phyloP scores from a whole-genome alignment of 2,329 filamentous ascomycete genomes.

The Penicillium sp. region DNA sequence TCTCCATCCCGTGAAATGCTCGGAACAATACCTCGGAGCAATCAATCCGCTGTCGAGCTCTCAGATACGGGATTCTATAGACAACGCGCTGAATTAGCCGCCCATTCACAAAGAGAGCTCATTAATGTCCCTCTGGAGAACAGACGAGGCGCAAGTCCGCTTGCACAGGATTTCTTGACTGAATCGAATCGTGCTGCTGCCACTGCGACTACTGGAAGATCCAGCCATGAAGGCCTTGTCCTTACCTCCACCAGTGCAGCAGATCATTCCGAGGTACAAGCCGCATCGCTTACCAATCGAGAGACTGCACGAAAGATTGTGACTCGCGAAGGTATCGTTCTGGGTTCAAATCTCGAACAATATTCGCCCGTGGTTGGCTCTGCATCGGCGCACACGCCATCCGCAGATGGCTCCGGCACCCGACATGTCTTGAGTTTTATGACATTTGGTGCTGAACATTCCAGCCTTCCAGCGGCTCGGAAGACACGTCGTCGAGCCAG shows the following conservation, averaged over 20 bases:
- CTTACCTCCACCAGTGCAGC: background rate
- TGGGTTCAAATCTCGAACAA: constrained; percentile 23
- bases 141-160: constrained; percentile 5
- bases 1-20: background rate
- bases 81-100: constrained; percentile 22
- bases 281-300: background rate
- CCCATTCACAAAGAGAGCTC: constrained; percentile 20
- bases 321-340: constrained; percentile 23
- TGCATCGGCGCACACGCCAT: background rate
- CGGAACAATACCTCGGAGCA: background rate
- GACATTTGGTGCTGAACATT: constrained; percentile 12
- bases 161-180: background rate
- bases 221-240: too few relatives aligned
- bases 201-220: too few relatives aligned
- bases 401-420: background rate
- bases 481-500: background rate
- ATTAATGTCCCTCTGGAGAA: constrained; percentile 22
- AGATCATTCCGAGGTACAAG: background rate
- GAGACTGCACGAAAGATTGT: constrained; percentile 11
- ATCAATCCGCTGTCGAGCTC: constrained; percentile 19
- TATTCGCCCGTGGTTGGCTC: constrained; percentile 5
- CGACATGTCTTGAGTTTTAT: constrained; percentile 27
- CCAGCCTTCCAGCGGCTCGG: too few relatives aligned
- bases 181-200: background rate
- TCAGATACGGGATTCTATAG: constrained; percentile 26